Conservation (phyloP, 2,329 filamentous ascomycete genomes). For the Epicoccum sorghinum region DNA sequence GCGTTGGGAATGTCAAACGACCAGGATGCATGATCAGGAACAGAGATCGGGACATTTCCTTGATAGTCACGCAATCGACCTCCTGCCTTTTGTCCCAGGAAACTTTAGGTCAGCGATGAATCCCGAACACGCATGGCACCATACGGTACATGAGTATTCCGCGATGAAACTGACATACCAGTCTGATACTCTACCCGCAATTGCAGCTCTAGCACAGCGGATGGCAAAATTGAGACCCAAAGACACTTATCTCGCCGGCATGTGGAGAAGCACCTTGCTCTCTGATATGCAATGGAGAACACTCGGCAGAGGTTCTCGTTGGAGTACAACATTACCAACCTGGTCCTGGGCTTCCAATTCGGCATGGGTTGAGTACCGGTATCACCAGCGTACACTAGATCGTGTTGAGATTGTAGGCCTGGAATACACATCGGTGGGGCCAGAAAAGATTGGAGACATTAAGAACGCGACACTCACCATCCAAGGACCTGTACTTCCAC, state of each 20-base stretch:
- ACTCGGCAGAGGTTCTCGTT: background rate
- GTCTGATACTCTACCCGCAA: background rate
- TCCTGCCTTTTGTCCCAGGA: background rate
- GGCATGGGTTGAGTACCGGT: too few relatives aligned
- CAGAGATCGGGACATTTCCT: background rate
- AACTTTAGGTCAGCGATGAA: too few relatives aligned
- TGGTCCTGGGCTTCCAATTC: background rate
- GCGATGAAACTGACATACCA: too few relatives aligned
- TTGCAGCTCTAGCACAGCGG: background rate
- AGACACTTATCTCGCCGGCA: background rate
- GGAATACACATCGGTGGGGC: background rate
- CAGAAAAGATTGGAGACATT: background rate
- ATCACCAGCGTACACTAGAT: too few relatives aligned
- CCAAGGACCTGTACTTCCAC: background rate
- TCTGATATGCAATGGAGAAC: background rate
- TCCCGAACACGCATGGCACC: background rate
- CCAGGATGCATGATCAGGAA: background rate
- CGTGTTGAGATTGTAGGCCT: background rate
- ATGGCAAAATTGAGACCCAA: background rate
- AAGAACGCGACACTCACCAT: background rate
- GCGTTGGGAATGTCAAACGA: background rate
- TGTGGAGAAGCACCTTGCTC: background rate
- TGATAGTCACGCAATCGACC: too few relatives aligned
- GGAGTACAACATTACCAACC: background rate
- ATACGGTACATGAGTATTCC: background rate